Evolutionary conservation across 805 yeast genomes (phyloP).

Genomic region (Schizosaccharomyces octosporus): DNA sequence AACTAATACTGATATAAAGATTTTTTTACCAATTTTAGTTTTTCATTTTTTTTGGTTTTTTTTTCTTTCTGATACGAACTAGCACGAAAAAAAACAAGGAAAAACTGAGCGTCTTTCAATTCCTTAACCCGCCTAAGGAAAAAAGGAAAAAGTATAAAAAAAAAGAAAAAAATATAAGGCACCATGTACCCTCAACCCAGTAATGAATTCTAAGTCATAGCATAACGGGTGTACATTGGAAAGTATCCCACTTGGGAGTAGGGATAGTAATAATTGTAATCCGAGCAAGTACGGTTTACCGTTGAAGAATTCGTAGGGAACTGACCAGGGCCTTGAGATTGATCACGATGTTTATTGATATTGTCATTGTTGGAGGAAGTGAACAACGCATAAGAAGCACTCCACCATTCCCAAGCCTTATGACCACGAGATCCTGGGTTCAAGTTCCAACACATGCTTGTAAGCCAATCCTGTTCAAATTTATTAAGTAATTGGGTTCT

Average conservation of each 20-base stretch:
- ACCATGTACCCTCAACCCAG: background rate
- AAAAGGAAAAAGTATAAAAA: background rate
- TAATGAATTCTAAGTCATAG: background rate
- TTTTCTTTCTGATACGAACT: background rate
- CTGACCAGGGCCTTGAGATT: background rate
- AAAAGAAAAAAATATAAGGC: background rate
- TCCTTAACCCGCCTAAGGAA: background rate
- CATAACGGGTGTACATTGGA: constrained; percentile 1
- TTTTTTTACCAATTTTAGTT: background rate
- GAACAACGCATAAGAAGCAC: background rate
- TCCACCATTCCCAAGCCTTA: background rate
- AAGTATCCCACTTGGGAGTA: background rate
- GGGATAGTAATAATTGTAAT: background rate
- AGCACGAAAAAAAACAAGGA: too few relatives aligned
- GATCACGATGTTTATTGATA: background rate
- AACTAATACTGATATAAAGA: background rate
- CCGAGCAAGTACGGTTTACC: background rate
- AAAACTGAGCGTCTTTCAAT: background rate
- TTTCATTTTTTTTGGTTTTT: background rate
- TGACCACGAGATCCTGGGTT: background rate
- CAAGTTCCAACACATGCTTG: background rate
- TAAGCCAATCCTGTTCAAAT: constrained; percentile 49
- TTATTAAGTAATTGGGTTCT: constrained; percentile 32
- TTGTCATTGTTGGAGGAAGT: background rate
- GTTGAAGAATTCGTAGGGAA: background rate